A percentile compares a stretch with the other conserved stretches of the same genome.
phyloP scores from a whole-genome alignment of 768 basidiomycete genomes.

The Suillus lakei region DNA sequence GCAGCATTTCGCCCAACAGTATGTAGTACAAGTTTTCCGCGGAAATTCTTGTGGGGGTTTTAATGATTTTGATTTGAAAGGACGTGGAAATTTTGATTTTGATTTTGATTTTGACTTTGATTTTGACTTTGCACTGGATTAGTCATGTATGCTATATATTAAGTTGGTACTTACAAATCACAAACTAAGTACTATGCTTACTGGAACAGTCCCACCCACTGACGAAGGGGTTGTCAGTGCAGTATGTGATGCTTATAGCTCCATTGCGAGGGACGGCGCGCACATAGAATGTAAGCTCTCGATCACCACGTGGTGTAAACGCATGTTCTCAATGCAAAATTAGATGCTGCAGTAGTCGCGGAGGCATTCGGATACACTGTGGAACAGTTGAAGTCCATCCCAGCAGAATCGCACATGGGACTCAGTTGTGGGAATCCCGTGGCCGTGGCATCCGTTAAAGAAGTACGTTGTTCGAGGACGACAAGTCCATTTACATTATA shows the following conservation, averaged over 20 bases:
- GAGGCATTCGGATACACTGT: constrained; percentile 52
- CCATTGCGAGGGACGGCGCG: constrained; percentile 5
- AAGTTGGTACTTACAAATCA: neutral
- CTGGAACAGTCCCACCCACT: constrained; percentile 1
- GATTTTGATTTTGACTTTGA: constrained; percentile 4
- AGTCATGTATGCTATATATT: neutral
- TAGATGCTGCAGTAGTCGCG: constrained; percentile 42
- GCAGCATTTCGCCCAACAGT: neutral
- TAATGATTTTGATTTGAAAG: neutral
- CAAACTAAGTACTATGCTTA: neutral
- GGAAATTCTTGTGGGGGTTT: neutral
- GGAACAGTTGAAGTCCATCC: constrained; percentile 47
- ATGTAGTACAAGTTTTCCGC: neutral
- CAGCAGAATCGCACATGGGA: constrained; percentile 51
- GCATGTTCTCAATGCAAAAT: too few relatives aligned
- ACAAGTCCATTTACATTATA: neutral
- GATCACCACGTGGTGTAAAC: neutral
- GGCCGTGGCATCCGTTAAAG: constrained; percentile 48
- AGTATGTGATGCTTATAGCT: constrained; percentile 10
- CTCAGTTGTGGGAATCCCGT: constrained; percentile 61
- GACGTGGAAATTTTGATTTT: neutral
- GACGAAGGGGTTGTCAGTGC: constrained; percentile 6
- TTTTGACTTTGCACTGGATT: neutral
- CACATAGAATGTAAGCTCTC: constrained; percentile 19
- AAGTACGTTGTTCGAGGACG: constrained; percentile 33